Evolutionary conservation across 2,329 filamentous ascomycete genomes (phyloP).

Genomic region (Basipetospora chlamydospora): DNA sequence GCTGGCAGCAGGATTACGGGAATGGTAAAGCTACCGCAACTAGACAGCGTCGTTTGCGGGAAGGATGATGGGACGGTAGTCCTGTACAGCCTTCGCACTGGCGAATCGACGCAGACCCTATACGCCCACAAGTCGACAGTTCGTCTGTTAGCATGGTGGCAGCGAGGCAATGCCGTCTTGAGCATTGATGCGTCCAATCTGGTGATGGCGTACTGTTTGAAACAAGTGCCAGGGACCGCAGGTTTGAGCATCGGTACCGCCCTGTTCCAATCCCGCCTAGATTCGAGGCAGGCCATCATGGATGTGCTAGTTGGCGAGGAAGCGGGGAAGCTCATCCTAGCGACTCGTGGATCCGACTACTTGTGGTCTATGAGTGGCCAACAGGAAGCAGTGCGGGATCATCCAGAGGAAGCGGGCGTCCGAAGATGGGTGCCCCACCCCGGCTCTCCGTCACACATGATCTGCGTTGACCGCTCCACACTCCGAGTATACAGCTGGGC

Average conservation of each 20-base stretch:
- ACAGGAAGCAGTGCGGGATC: conserved; percentile 9
- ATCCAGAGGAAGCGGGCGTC: conserved; percentile 3
- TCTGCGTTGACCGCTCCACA: conserved; percentile 14
- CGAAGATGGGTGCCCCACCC: conserved; percentile 12
- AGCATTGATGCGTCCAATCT: too few species aligned
- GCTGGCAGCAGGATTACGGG: not conserved
- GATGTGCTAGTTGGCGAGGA: conserved; percentile 14
- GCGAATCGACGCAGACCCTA: not conserved
- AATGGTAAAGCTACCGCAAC: not conserved
- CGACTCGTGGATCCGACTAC: conserved; percentile 17
- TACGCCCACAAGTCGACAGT: not conserved
- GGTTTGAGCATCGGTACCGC: not conserved
- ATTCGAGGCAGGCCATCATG: conserved; percentile 12
- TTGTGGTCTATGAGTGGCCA: conserved; percentile 14
- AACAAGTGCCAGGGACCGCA: not conserved
- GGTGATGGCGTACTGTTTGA: not conserved
- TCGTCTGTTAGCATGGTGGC: not conserved
- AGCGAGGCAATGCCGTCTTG: not conserved
- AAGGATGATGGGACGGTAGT: not conserved
- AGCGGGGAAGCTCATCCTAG: conserved; percentile 16
- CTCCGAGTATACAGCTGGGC: conserved; percentile 14
- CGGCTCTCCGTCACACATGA: conserved; percentile 12
- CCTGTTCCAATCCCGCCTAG: conserved; percentile 7
- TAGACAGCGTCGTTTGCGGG: not conserved
- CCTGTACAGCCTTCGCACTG: not conserved